Evolutionary conservation across 2,329 filamentous ascomycete genomes (phyloP).

Genomic region (Pseudogymnoascus sp.): DNA sequence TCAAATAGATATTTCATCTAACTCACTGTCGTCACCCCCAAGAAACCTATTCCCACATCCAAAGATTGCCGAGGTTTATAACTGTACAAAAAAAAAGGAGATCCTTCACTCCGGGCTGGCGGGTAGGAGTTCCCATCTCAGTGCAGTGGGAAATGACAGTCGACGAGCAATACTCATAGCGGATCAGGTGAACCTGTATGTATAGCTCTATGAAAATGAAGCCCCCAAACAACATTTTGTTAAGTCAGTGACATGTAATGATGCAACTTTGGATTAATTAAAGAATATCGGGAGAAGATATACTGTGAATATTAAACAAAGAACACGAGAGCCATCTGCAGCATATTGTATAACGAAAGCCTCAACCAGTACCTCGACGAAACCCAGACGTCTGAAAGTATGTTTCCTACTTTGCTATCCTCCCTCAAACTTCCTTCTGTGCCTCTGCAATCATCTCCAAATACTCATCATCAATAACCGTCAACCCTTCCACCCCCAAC

Average conservation of each 20-base stretch:
- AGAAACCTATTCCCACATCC: not conserved
- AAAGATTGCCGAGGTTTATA: no score
- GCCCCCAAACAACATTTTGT: no score
- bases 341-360: not conserved
- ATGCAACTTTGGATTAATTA: no score
- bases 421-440: not conserved
- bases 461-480: slow-evolving; percentile 32
- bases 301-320: not conserved
- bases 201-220: not conserved
- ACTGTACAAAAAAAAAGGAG: not conserved
- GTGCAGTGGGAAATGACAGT: not conserved
- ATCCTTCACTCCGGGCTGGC: no score
- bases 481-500: slow-evolving; percentile 24
- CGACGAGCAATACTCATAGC: not conserved
- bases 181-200: not conserved
- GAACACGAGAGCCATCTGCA: not conserved
- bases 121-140: no score
- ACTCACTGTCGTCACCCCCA: not conserved
- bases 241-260: no score
- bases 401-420: not conserved
- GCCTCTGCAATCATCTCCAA: slow-evolving; percentile 22
- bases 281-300: no score
- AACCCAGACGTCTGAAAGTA: not conserved
- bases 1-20: not conserved
- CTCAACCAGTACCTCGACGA: not conserved